Base-by-base conservation (phyloP, 352 stramenopile species). In the Thalassiosira sp. region DNA sequence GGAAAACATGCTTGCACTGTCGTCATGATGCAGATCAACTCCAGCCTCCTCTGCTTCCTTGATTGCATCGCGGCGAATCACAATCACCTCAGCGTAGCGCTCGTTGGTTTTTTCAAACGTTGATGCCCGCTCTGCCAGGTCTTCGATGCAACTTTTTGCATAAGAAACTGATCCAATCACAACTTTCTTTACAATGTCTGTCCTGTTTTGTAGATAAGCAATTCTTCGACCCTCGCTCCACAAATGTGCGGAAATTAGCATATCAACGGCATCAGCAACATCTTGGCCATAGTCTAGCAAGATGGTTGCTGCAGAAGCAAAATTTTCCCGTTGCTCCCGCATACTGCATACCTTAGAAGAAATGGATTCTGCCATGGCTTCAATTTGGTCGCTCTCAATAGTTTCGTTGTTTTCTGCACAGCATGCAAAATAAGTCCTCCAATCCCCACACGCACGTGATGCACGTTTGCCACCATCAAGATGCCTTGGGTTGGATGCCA, bases 251-350 rank as follows among this genome's bases (percentile, higher is more conserved):
- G 70, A 80, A 48, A 90, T 72, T 0, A 91, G 53, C 56, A 88
- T 85, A 52, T 93, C 88, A 15, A 91, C 62, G 15, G 85, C 81
- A 60, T 79, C 72, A 15, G 76, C 31, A 58, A 85, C 40, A 56
- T 93, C 84, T 45, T 86, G 46, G 31, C 68, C 74, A 61, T 93
- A 93, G 45, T 93, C 85, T 13, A 90, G 40, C 31, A 91, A 70
- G 45, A 93, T 89, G 20, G 72, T 65, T 56, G 88, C 86, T 62
- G 82, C 88, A 71, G 79, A 72, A 8, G 69, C 53, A 77, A 80
- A 83, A 27, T 54, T 42, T 35, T 86, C 62, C 45, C 64, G 46
- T 62, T 81, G 68, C 27, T 81, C 53, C n/a, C 54, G 43, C 20
- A 67, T 68, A n/a, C 35, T 72, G n/a, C 49, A 61, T 28, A 74